Percentiles rank a stretch among this genome's conserved stretches.
These are phyloP conservation scores for Vitis hybrid DNA, from an alignment of 177 flowering plant genomes.

Conservation along the genomic window DNA sequence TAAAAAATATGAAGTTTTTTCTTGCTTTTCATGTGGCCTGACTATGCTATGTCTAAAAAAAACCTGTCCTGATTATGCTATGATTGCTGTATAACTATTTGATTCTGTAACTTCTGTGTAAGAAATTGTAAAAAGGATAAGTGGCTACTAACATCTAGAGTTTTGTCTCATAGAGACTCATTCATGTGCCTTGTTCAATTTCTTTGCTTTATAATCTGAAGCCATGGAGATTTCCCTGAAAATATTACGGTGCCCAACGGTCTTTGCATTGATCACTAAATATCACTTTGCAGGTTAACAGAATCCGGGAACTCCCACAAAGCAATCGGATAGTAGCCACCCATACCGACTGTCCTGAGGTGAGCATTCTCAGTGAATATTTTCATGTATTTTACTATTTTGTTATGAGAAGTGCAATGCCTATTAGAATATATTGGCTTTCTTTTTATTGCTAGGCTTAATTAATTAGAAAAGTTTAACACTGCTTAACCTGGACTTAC, in stretches of 20 bases:
- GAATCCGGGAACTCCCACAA: conserved; percentile 96
- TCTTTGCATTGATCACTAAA: neutral
- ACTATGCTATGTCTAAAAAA: too few relatives aligned
- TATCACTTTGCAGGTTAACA: conserved; percentile 69
- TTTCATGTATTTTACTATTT: neutral
- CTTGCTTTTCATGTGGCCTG: too few relatives aligned
- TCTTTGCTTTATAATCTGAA: neutral
- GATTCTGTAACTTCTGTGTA: too few relatives aligned
- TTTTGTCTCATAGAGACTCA: neutral
- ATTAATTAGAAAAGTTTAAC: neutral
- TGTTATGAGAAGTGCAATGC: neutral
- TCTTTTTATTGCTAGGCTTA: neutral
- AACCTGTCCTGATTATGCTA: too few relatives aligned
- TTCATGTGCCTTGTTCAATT: neutral
- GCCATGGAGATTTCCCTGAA: neutral
- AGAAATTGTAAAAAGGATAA: too few relatives aligned
- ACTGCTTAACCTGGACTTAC: neutral
- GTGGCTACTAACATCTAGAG: neutral
- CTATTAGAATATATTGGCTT: neutral
- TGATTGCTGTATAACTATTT: too few relatives aligned
- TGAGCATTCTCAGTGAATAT: conserved; percentile 24
- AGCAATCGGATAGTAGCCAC: conserved; percentile 92
- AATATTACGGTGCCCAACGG: neutral
- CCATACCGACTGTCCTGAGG: conserved; percentile 97
- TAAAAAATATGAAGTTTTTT: too few relatives aligned